Conservation (phyloP, 345 rosid species). For the Eucalyptus curtisii region DNA sequence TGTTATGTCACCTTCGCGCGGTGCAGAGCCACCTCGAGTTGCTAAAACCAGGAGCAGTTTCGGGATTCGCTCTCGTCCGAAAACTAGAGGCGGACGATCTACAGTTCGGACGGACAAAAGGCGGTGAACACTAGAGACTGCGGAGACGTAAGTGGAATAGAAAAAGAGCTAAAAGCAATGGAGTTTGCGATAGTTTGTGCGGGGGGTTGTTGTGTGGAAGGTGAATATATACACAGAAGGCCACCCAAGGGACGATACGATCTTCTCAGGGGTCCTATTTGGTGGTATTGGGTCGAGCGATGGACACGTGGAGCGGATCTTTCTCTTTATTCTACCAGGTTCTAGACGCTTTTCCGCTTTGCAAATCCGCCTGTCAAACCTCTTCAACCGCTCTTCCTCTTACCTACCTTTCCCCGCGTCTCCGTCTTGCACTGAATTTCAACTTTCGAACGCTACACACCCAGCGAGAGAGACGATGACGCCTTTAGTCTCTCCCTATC, state of each 20-base stretch:
- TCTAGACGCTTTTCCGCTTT: not conserved
- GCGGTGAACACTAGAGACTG: not conserved
- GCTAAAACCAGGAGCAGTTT: not conserved
- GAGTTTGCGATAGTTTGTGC: not conserved
- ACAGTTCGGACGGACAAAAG: not conserved
- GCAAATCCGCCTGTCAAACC: not conserved
- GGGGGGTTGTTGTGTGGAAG: not conserved
- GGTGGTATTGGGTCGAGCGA: not conserved
- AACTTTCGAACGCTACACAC: not conserved
- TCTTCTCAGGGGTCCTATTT: not conserved
- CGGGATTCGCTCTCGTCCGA: not conserved
- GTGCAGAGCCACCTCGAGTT: not conserved
- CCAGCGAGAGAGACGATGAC: not conserved
- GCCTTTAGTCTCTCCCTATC: not conserved
- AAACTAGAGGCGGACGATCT: not conserved
- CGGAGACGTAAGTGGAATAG: not conserved
- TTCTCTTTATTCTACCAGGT: not conserved
- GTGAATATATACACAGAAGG: not conserved
- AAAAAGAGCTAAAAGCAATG: not conserved
- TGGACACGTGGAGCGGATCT: not conserved
- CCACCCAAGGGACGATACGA: not conserved
- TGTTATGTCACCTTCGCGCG: not conserved
- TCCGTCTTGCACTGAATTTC: not conserved
- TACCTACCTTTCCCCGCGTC: not conserved
- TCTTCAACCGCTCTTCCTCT: not conserved